Conservation (phyloP, 2,329 filamentous ascomycete genomes). For the Diaporthe capsici region DNA sequence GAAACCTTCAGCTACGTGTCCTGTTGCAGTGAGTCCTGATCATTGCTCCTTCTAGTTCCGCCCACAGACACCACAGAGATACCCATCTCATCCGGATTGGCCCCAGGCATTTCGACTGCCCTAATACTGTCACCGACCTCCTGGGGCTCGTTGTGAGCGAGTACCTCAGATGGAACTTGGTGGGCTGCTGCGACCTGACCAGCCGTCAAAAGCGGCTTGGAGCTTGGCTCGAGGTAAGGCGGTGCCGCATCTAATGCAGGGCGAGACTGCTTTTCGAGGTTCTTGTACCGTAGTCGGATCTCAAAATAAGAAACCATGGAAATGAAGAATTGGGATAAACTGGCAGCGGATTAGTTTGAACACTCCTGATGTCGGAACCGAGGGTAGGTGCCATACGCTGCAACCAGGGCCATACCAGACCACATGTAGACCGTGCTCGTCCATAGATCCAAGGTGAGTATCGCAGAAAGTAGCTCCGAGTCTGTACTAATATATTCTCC, state of each 20-base stretch:
- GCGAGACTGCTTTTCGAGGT: not conserved
- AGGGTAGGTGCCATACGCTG: not conserved
- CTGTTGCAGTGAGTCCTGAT: not conserved
- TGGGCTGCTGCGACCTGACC: not conserved
- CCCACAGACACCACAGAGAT: too few species aligned
- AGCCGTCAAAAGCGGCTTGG: not conserved
- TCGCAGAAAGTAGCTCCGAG: not conserved
- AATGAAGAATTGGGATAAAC: not conserved
- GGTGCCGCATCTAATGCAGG: not conserved
- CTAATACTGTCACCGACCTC: not conserved
- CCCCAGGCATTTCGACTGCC: not conserved
- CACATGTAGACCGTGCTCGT: not conserved
- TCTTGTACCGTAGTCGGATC: not conserved
- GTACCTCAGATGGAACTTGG: not conserved
- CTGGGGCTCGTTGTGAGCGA: not conserved
- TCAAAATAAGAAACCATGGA: not conserved
- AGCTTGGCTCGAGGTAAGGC: not conserved
- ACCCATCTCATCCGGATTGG: not conserved
- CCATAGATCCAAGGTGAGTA: not conserved
- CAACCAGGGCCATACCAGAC: not conserved
- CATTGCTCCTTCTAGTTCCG: not conserved
- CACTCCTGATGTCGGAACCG: too few species aligned
- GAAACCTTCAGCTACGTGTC: not conserved
- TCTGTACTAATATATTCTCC: too few species aligned
- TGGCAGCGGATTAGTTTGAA: not conserved